Conservation (phyloP, 2,329 filamentous ascomycete genomes). For the Microsporum audouinii region DNA sequence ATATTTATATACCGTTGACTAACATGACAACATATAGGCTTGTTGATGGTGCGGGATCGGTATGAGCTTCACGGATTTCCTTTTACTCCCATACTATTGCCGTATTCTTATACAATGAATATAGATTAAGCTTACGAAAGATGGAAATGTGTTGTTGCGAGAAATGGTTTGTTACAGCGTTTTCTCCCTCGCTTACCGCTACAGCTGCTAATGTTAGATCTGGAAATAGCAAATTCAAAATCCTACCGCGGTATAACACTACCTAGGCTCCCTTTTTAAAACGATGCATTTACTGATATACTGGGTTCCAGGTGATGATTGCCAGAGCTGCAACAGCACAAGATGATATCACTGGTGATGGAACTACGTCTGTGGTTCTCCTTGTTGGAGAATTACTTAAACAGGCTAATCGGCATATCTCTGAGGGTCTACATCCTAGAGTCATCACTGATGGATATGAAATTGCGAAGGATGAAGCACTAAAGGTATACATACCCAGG, state of each 20-base stretch:
- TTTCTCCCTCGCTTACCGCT: not conserved
- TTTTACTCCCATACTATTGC: not conserved
- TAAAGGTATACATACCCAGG: slow-evolving; percentile 52
- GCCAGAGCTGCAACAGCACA: slow-evolving; percentile 83
- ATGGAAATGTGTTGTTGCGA: slow-evolving; percentile 74
- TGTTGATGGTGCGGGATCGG: slow-evolving; percentile 51
- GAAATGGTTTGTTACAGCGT: slow-evolving; percentile 44
- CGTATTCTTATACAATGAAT: not conserved
- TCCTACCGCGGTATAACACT: slow-evolving; percentile 65
- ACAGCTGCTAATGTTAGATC: not conserved
- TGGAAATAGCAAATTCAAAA: slow-evolving; percentile 74
- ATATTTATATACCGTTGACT: slow-evolving; percentile 20
- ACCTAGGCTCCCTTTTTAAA: slow-evolving; percentile 6
- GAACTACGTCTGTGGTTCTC: slow-evolving; percentile 91
- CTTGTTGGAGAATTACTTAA: slow-evolving; percentile 94
- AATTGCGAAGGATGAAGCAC: slow-evolving; percentile 81
- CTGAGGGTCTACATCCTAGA: slow-evolving; percentile 89
- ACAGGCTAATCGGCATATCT: slow-evolving; percentile 92
- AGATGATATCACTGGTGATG: slow-evolving; percentile 96
- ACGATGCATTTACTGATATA: slow-evolving; percentile 5
- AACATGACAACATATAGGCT: slow-evolving; percentile 37
- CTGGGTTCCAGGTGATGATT: slow-evolving; percentile 47
- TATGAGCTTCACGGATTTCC: slow-evolving; percentile 25
- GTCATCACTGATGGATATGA: slow-evolving; percentile 98
- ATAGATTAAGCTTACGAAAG: slow-evolving; percentile 96